Evolutionary conservation across 257 asterid genomes (phyloP).

Genomic region (Jaltomata sinuosa): DNA sequence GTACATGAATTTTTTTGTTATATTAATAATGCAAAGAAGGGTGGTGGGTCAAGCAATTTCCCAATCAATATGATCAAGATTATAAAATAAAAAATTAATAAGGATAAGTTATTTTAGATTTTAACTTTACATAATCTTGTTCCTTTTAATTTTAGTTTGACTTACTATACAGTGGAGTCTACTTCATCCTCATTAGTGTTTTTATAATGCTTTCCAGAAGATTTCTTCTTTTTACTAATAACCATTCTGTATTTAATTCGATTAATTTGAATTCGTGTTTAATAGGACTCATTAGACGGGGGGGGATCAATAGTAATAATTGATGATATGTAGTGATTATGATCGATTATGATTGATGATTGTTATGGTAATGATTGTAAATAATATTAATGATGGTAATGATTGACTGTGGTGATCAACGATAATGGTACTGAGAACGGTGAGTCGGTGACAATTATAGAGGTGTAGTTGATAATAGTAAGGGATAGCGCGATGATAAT

Average conservation of each 20-base stretch:
- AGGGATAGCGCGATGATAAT: no score
- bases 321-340: no score
- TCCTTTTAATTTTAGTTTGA: neutral
- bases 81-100: neutral
- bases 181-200: neutral
- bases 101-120: neutral
- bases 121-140: neutral
- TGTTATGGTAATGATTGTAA: no score
- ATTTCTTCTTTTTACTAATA: neutral
- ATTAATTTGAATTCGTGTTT: neutral
- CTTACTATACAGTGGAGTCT: neutral
- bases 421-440: no score
- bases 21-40: neutral
- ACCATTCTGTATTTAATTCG: neutral
- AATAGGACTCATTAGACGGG: no score
- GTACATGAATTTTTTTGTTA: no score
- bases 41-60: neutral
- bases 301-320: no score
- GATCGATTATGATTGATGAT: no score
- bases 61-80: neutral
- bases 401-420: neutral
- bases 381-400: no score
- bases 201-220: neutral
- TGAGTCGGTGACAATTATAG: neutral
- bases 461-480: neutral